phyloP scores from a whole-genome alignment of 306 rosid species.

The Benincasa hispida region DNA sequence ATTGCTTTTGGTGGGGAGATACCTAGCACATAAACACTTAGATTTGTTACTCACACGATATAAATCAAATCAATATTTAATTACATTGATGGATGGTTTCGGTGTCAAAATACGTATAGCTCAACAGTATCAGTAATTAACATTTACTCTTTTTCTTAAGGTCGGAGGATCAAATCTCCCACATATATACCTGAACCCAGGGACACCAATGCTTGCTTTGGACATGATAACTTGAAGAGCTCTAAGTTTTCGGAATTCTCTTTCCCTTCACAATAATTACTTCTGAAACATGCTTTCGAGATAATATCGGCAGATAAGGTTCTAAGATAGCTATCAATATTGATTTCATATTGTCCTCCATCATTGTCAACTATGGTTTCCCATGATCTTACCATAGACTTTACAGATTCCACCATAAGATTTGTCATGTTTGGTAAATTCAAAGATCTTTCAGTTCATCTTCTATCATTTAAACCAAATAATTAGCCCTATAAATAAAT shows the following conservation, averaged over 20 bases:
- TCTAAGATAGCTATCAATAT: conserved; percentile 31
- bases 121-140: too few species aligned
- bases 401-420: conserved; percentile 47
- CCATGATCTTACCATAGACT: conserved; percentile 32
- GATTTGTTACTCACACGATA: too few species aligned
- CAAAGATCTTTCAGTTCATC: not conserved
- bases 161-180: too few species aligned
- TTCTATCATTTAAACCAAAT: not conserved
- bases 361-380: conserved; percentile 25
- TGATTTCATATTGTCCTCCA: conserved; percentile 28
- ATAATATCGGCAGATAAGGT: conserved; percentile 48
- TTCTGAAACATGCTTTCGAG: conserved; percentile 56
- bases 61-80: too few species aligned
- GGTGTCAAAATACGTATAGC: too few species aligned
- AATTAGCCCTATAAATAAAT: not conserved
- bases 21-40: conserved; percentile 8
- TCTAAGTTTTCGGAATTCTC: conserved; percentile 47
- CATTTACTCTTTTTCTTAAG: too few species aligned
- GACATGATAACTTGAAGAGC: conserved; percentile 36
- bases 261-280: conserved; percentile 42
- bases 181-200: conserved; percentile 29
- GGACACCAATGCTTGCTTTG: conserved; percentile 30
- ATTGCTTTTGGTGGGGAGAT: conserved; percentile 43
- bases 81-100: too few species aligned
- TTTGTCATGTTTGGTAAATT: conserved; percentile 36